phyloP scores from a whole-genome alignment of 495 filamentous ascomycete species.

The Penicillium macrosclerotiorum region DNA sequence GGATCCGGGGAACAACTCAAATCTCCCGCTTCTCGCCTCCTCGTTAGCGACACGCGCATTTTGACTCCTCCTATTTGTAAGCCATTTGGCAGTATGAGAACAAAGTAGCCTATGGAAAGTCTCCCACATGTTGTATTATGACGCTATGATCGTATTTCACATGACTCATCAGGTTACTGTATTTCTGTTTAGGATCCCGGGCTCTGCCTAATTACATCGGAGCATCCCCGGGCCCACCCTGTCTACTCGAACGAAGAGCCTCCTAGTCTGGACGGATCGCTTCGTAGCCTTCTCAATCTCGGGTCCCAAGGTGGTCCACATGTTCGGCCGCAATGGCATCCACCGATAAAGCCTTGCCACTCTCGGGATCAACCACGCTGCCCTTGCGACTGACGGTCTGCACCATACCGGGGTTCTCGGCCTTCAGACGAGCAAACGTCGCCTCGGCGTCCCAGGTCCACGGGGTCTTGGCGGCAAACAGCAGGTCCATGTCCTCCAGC shows the following conservation, averaged over 20 bases:
- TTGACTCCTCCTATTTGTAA: slow-evolving; percentile 1
- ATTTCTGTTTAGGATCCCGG: neutral
- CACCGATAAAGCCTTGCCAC: slow-evolving; percentile 27
- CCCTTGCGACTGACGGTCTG: slow-evolving; percentile 44
- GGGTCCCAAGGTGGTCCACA: too few species aligned
- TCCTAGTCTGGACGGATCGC: too few species aligned
- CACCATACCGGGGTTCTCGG: slow-evolving; percentile 50
- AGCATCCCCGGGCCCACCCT: too few species aligned
- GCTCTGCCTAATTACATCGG: too few species aligned
- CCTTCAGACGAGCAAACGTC: slow-evolving; percentile 52
- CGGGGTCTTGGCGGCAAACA: slow-evolving; percentile 58
- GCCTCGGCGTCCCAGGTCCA: slow-evolving; percentile 67
- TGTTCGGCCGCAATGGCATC: slow-evolving; percentile 13
- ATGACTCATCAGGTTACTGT: slow-evolving; percentile 1
- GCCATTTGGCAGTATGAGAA: neutral
- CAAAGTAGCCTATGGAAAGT: neutral
- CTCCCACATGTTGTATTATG: neutral
- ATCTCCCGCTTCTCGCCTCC: too few species aligned
- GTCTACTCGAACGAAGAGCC: neutral
- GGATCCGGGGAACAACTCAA: too few species aligned
- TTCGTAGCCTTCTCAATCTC: slow-evolving; percentile 14
- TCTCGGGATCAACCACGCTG: slow-evolving; percentile 48
- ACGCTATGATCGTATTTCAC: neutral
- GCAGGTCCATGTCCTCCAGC: slow-evolving; percentile 66
- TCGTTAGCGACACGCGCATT: too few species aligned